phyloP scores from a whole-genome alignment of 1,284 basidiomycete genomes.

The Dichomitus squalens region DNA sequence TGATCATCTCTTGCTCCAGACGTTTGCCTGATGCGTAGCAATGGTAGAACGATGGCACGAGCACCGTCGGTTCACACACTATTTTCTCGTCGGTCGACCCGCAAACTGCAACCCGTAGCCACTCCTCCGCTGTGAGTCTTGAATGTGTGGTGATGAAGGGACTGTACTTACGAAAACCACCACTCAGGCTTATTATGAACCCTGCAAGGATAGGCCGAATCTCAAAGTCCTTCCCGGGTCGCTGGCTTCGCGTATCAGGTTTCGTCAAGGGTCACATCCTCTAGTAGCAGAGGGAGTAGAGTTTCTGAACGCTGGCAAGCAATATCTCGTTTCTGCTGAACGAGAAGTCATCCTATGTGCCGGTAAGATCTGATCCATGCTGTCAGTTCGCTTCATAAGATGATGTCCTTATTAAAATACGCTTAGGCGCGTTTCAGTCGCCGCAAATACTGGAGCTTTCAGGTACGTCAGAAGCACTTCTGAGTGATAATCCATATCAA shows the following conservation, averaged over 20 bases:
- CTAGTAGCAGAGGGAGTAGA: slow-evolving; percentile 55
- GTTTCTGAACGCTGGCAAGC: slow-evolving; percentile 24
- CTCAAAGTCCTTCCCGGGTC: slow-evolving; percentile 22
- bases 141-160: neutral
- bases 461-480: slow-evolving; percentile 28
- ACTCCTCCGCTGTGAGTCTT: slow-evolving; percentile 9
- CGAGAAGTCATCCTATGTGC: slow-evolving; percentile 31
- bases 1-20: neutral
- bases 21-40: neutral
- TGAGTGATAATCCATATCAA: too few relatives aligned
- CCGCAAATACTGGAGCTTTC: slow-evolving; percentile 45
- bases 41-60: slow-evolving; percentile 5
- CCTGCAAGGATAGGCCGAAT: slow-evolving; percentile 7
- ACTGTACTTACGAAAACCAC: neutral
- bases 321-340: slow-evolving; percentile 18
- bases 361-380: slow-evolving; percentile 16
- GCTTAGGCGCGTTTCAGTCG: slow-evolving; percentile 26
- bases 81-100: slow-evolving; percentile 8
- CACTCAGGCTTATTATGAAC: slow-evolving; percentile 11
- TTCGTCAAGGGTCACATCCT: neutral
- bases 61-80: slow-evolving; percentile 8
- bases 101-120: slow-evolving; percentile 5
- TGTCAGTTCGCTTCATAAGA: neutral
- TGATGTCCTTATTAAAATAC: neutral
- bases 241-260: slow-evolving; percentile 12